Evolutionary conservation across 805 yeast genomes (phyloP), one percentile per base, ranked within the genome.

Genomic region (Saccharomycopsis synnaedendra): DNA sequence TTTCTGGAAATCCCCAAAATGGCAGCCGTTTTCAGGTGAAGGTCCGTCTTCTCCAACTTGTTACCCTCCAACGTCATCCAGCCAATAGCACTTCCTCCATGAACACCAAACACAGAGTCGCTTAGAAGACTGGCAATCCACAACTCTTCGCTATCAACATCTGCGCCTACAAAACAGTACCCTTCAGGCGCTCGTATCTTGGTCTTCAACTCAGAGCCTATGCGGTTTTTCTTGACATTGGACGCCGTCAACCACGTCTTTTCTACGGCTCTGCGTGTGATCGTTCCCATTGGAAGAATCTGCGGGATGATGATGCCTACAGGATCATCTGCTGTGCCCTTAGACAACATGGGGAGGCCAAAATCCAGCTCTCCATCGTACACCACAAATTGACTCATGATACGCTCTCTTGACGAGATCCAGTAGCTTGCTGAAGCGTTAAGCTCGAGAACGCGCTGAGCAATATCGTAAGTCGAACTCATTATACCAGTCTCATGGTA

Each of bases 21-120:
- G 7, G 73, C 72, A 0, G 98, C 96, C 0, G 97, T 93, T 55
- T 85, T 88, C 0, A 97, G 87, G 61, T 93, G 99, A 51, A 94
- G 66, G 65, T 93, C 99, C 0, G 99, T 94, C 4, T 93, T 94
- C 47, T 84, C 90, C 48, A 68, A 71, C 64, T 93, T 93, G 3
- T 90, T 80, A 19, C 99, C 99, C 67, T 93, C 99, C 48, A 93
- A 70, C 1, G 97, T 89, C 99, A 93, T 94, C 98, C 98, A 94
- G 0, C 97, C 97, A 47, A 94, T 74, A 0, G 97, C 95, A 0
- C 97, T 87, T 9, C 94, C 94, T 4, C 98, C 99, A 62, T 93
- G 99, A 29, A 85, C 67, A 34, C 82, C 77, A 64, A 90, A 86
- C 45, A 82, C 76, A 0, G 97, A 81, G 61, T 93, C 99, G 3